These are phyloP conservation scores for Cucurbita maxima DNA, from an alignment of 306 rosid species.

Conservation along the genomic window DNA sequence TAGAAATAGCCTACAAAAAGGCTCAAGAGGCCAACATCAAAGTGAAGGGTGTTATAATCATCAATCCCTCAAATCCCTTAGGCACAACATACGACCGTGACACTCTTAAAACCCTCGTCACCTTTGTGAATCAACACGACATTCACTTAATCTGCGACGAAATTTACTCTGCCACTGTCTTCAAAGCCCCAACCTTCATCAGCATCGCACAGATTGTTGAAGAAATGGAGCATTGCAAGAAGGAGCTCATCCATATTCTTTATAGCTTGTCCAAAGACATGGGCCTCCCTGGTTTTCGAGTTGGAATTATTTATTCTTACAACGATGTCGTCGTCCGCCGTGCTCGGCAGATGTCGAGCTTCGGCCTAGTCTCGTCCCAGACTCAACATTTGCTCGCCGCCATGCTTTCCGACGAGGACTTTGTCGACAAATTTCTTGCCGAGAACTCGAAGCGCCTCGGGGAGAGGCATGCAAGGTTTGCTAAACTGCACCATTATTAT, in stretches of 20 bases:
- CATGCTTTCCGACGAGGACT: slow-evolving; percentile 52
- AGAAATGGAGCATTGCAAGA: slow-evolving; percentile 29
- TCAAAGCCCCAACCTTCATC: slow-evolving; percentile 26
- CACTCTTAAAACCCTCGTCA: slow-evolving; percentile 44
- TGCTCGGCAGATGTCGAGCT: slow-evolving; percentile 80
- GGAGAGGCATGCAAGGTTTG: slow-evolving; percentile 11
- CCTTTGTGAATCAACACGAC: slow-evolving; percentile 42
- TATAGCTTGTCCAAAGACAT: slow-evolving; percentile 79
- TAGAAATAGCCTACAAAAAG: slow-evolving; percentile 48
- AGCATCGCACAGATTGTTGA: slow-evolving; percentile 51
- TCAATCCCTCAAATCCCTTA: slow-evolving; percentile 84
- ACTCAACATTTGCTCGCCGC: slow-evolving; percentile 57
- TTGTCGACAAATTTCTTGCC: slow-evolving; percentile 24
- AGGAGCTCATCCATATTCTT: slow-evolving; percentile 52
- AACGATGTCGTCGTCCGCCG: slow-evolving; percentile 46
- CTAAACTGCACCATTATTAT: neutral
- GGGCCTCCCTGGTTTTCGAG: slow-evolving; percentile 85
- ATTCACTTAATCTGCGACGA: slow-evolving; percentile 82
- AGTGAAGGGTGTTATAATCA: slow-evolving; percentile 55
- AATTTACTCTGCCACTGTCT: slow-evolving; percentile 76
- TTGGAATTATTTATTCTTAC: slow-evolving; percentile 78
- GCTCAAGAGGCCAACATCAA: slow-evolving; percentile 45
- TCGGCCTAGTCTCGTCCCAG: slow-evolving; percentile 65
- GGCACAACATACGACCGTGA: slow-evolving; percentile 52
- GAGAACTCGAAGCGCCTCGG: slow-evolving; percentile 47